These are phyloP conservation scores for Flaveria linearis DNA, from an alignment of 129 eudicot species.

Conservation along the genomic window DNA sequence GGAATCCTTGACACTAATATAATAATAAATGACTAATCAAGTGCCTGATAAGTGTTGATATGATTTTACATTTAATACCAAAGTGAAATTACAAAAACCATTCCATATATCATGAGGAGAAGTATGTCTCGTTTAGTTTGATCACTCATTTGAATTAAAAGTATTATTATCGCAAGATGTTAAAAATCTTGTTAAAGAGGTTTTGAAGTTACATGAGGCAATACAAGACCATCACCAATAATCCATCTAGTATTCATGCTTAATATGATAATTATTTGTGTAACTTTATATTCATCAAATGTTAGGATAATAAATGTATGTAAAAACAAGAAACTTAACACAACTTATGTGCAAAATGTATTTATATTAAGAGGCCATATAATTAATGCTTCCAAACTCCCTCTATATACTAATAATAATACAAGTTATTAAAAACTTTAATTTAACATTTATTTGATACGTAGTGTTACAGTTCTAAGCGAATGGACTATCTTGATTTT, in stretches of 20 bases:
- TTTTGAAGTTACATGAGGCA: not conserved
- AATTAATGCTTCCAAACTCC: too few relatives aligned
- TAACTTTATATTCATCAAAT: not conserved
- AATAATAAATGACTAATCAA: too few relatives aligned
- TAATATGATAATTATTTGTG: not conserved
- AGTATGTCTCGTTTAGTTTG: not conserved
- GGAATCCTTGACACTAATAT: too few relatives aligned
- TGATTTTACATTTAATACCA: too few relatives aligned
- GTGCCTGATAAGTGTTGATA: too few relatives aligned
- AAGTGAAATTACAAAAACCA: too few relatives aligned
- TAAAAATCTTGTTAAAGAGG: not conserved
- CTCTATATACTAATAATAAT: too few relatives aligned
- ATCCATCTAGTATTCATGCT: not conserved
- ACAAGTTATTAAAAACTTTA: too few relatives aligned
- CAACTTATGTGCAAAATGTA: not conserved
- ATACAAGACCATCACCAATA: not conserved
- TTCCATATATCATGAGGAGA: not conserved
- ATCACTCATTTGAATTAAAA: not conserved
- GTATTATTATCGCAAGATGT: slow-evolving; percentile 5
- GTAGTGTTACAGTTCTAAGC: too few relatives aligned
- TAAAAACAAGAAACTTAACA: not conserved
- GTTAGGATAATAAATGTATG: not conserved
- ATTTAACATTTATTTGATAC: too few relatives aligned
- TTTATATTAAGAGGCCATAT: not conserved
- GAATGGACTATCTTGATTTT: too few relatives aligned